Conservation (phyloP, 2,329 filamentous ascomycete species). For the Diplocarpon rosae region DNA sequence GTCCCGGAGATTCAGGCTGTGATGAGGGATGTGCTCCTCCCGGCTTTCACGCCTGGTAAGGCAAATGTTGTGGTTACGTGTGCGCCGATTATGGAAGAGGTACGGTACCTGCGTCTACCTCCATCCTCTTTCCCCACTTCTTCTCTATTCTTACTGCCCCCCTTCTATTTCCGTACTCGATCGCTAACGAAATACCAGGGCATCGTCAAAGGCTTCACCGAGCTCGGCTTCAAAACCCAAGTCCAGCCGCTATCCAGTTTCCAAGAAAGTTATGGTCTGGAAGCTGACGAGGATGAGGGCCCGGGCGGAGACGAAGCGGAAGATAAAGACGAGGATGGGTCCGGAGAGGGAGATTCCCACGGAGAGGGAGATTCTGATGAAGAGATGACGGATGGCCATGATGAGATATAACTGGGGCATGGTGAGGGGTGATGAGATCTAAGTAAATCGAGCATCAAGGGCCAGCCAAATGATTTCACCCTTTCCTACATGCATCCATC, state of each 20-base stretch:
- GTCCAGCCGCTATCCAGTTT: constrained; percentile 67
- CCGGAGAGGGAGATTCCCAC: too few species aligned
- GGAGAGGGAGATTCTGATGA: constrained; percentile 4
- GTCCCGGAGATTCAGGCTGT: constrained; percentile 66
- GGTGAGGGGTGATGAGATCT: too few species aligned
- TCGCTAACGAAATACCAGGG: constrained; percentile 37
- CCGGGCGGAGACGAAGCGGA: constrained; percentile 11
- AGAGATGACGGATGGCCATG: neutral
- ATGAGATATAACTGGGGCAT: neutral
- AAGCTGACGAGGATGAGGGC: constrained; percentile 35
- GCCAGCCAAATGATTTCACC: too few species aligned
- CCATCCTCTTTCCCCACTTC: neutral
- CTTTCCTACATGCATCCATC: too few species aligned
- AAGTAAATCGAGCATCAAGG: too few species aligned
- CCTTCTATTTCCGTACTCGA: neutral
- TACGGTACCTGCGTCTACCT: constrained; percentile 35
- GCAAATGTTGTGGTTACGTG: constrained; percentile 86
- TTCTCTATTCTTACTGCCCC: neutral
- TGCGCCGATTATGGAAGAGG: constrained; percentile 73
- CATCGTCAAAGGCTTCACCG: constrained; percentile 63
- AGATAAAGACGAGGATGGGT: neutral
- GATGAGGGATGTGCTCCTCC: constrained; percentile 64
- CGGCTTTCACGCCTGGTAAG: constrained; percentile 67
- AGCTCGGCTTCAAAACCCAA: constrained; percentile 68
- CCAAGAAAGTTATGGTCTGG: constrained; percentile 80